Base-by-base conservation (phyloP, 352 stramenopile genomes). In the Phytophthora uliginosa region DNA sequence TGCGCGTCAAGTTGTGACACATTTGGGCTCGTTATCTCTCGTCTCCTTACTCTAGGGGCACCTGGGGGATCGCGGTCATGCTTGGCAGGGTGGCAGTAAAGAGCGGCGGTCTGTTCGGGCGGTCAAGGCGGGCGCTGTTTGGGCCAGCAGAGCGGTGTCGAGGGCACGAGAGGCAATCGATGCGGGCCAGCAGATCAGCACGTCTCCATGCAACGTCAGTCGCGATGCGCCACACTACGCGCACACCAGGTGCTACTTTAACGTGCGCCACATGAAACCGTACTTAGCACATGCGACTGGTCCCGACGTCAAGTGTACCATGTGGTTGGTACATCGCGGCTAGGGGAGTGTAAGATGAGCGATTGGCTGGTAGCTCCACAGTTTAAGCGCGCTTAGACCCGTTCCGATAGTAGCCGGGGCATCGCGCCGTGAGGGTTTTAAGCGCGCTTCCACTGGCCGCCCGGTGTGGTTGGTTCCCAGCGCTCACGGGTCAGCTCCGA, bases 41-140 rank as follows among this genome's bases (percentile, higher is more conserved):
- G 28, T 18, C 38, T 31, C 4, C 69, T 38, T 65, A 85, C 79
- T 78, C 67, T 56, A 86, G 77, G 33, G 79, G 77, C 15, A 86
- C 66, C 20, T 74, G 72, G n/a, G 68, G 75, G 55, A 79, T 71
- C 9, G 56, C 63, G 12, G 71, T 78, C 77, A 81, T 81, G 52
- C n/a, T 45, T 54, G 47, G 1, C 3, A 22, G 51, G 40, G 8
- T 4, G 47, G 36, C 17, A 24, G 18, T 51, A 63, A 34, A 52
- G 53, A 65, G 53, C n/a, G 15, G 42, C 20, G 13, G 13, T 13
- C 3, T 7, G 38, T 63, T 66, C 28, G 22, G 69, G 52, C 38
- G 58, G 57, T 73, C 45, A 48, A 60, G 53, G 52, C 26, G 47
- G 47, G 40, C 26, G 59, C 28, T 64, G 63, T 58, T 54, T 22